Percentiles rank a stretch among this genome's conserved stretches.
These are phyloP conservation scores for Scleroderma citrinum DNA, from an alignment of 768 basidiomycete genomes.

Conservation along the genomic window DNA sequence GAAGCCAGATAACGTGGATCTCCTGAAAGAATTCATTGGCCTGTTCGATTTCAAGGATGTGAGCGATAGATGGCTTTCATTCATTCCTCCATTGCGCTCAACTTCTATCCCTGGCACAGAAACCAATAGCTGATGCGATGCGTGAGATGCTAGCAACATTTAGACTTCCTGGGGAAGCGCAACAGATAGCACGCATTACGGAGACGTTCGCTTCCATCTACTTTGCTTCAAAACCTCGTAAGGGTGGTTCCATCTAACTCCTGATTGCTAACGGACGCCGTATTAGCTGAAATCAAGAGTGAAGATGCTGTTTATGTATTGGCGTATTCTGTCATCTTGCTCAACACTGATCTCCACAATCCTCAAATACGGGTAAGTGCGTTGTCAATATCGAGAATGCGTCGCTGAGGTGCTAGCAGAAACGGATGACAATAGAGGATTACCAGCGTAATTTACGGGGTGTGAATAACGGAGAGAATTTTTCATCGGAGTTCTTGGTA, in stretches of 20 bases:
- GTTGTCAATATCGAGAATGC: conserved; percentile 1
- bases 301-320: conserved; percentile 94
- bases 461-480: conserved; percentile 81
- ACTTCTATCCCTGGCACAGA: conserved; percentile 41
- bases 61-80: conserved; percentile 18
- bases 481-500: conserved; percentile 82
- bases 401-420: conserved; percentile 39
- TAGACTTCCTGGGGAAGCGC: conserved; percentile 90
- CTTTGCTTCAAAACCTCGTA: conserved; percentile 79
- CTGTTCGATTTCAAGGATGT: conserved; percentile 89
- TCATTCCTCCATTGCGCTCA: background rate
- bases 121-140: conserved; percentile 94
- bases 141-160: conserved; percentile 91
- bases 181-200: conserved; percentile 90
- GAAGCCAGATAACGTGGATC: conserved; percentile 76
- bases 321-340: conserved; percentile 93
- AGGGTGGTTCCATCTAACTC: conserved; percentile 1
- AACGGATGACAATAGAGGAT: conserved; percentile 95
- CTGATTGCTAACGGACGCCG: background rate
- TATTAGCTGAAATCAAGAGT: conserved; percentile 75
- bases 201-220: conserved; percentile 92
- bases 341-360: conserved; percentile 96
- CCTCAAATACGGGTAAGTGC: conserved; percentile 77
- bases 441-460: conserved; percentile 90
- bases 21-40: conserved; percentile 81